Base-by-base conservation (phyloP, 2,329 filamentous ascomycete genomes). In the Dryadomyces quercivorus region DNA sequence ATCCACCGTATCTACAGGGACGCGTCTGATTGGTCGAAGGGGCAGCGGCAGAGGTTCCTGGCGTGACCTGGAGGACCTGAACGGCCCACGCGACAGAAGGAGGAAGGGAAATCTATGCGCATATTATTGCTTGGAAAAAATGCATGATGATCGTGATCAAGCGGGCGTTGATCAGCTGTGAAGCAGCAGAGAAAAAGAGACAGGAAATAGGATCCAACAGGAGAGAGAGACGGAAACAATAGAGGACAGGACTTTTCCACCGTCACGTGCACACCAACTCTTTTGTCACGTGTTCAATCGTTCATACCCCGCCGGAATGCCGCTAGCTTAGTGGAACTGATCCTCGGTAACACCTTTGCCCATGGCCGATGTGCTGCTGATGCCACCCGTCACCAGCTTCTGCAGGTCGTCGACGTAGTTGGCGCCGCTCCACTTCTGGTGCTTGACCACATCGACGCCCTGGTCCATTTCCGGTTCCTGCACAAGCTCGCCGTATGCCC, bases 401-500 rank as follows among this genome's bases (percentile, higher is more conserved):
- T 95, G 75, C 74, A 96, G 67, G 70, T 95, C 90, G 68, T 98
- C 93, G 20, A 92, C 87, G 67, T 97, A 97, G 61, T 87, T 91
- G 21, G 93, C 93, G 51, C 93, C 93, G 63, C 82, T 88, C 93
- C 93, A 98, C 73, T 97, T 98, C 81, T 98, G 93, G 75, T 98
- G 93, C 72, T 88, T 96, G 60, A 98, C 89, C 43, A 98, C 93
- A 67, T 98, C 93, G 58, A 96, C 84, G 58, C 85, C 85, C 57
- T 79, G 77, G 59, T 87, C 88, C 77, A 96, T 96, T 78, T 98
- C 93, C 15, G 93, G 93, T 75, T 97, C 93, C 74, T 98, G 93
- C 56, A 98, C 89, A 60, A 96, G 79, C 75, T 97, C 91, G 67
- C 92, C 92, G 69, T 97, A 98, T 15, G 92, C 93, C 55, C 91